Evolutionary conservation across 2,329 filamentous ascomycete species (phyloP).

Genomic region (Aureobasidium sp.): DNA sequence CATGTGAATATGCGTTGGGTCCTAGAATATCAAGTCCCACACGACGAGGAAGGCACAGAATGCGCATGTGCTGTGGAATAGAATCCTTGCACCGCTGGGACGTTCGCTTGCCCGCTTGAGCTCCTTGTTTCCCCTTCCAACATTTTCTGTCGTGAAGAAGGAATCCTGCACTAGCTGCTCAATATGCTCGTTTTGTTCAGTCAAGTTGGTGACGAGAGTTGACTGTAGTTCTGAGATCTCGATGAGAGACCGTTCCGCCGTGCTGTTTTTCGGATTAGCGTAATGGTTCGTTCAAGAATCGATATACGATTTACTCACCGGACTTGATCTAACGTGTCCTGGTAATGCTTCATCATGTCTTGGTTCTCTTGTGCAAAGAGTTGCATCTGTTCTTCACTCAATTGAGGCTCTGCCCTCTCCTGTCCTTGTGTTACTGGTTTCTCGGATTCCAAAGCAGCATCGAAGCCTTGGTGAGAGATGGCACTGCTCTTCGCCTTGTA

Average conservation of each 20-base stretch:
- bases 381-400: constrained; percentile 68
- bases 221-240: constrained; percentile 92
- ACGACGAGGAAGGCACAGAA: constrained; percentile 40
- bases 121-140: constrained; percentile 83
- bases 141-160: constrained; percentile 71
- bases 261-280: constrained; percentile 44
- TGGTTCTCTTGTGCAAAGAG: constrained; percentile 91
- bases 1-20: neutral
- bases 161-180: constrained; percentile 82
- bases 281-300: neutral
- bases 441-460: neutral
- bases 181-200: constrained; percentile 80
- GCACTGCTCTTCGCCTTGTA: constrained; percentile 51
- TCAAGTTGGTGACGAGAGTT: constrained; percentile 76
- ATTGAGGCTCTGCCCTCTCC: constrained; percentile 7
- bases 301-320: constrained; percentile 51
- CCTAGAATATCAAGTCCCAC: constrained; percentile 42
- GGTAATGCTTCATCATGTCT: constrained; percentile 86
- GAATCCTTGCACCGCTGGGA: constrained; percentile 40
- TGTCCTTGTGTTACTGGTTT: constrained; percentile 3
- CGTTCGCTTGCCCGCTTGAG: constrained; percentile 67
- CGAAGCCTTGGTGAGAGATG: neutral
- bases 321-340: constrained; percentile 89
- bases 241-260: constrained; percentile 78
- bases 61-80: constrained; percentile 40